Evolutionary conservation across 306 rosid species (phyloP).

Genomic region (Cucurbita maxima): DNA sequence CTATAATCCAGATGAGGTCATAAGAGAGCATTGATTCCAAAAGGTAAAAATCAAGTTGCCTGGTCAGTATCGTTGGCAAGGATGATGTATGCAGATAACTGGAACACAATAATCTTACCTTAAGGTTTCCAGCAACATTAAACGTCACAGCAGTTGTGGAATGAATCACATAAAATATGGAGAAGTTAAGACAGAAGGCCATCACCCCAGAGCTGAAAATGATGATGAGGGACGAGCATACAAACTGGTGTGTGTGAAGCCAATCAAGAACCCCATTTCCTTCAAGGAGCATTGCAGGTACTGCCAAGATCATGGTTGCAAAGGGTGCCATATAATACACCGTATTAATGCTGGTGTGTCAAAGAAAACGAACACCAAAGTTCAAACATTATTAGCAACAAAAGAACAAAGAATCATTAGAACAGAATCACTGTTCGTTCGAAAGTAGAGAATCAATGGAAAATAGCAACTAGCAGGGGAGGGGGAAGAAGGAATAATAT

Average conservation of each 20-base stretch:
- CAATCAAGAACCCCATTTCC: conserved; percentile 82
- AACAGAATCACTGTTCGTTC: not conserved
- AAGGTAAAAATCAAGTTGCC: not conserved
- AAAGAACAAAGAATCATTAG: not conserved
- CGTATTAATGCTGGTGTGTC: conserved; percentile 63
- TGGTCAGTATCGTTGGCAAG: not conserved
- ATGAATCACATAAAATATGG: conserved; percentile 92
- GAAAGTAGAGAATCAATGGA: not conserved
- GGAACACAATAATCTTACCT: conserved; percentile 38
- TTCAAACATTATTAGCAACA: not conserved
- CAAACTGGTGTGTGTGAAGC: conserved; percentile 58
- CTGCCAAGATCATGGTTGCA: conserved; percentile 92
- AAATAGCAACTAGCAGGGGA: not conserved
- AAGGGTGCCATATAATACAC: conserved; percentile 98
- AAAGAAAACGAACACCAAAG: not conserved
- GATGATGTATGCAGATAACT: not conserved
- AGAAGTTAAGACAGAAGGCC: conserved; percentile 96
- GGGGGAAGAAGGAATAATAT: not conserved
- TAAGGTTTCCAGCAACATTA: conserved; percentile 96
- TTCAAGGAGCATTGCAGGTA: conserved; percentile 83
- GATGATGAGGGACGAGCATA: conserved; percentile 52
- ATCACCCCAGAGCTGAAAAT: conserved; percentile 81
- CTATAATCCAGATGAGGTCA: not conserved
- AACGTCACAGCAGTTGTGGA: conserved; percentile 94
- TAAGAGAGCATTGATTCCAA: not conserved